Base-by-base conservation (phyloP, 345 rosid species). In the Dipteronia dyeriana region DNA sequence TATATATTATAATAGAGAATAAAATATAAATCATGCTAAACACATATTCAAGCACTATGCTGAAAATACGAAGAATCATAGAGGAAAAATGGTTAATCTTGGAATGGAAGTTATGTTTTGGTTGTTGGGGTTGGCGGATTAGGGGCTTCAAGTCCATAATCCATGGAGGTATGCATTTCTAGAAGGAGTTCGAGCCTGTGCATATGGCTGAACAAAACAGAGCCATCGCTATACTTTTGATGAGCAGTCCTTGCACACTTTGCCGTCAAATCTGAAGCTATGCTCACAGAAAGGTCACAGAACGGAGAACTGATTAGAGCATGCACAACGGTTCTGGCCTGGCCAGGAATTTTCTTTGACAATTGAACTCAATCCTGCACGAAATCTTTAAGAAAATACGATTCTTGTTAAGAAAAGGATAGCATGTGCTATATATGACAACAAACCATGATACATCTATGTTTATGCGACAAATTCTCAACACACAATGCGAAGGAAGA, bases 191-290 rank as follows among this genome's bases (percentile, higher is more conserved):
- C 9, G n/a, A n/a, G 23, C 19, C 54, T 49, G 45, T 13, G 54
- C 3, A 49, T 4, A 49, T 49, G 14, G 3, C 54, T 5, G 54
- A 49, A 49, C 54, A 49, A 49, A 49, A 13, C n/a, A 17, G 61
- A 17, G 61, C 11, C 61, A 7, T 56, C 26, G 66, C 59, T 76
- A 53, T 76, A 56, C 41, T 4, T 53, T 77, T 66, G 47, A 25
- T 41, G 56, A 59, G 71, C 66, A 25, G 60, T 65, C 4, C 23
- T 79, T 31, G 38, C 68, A 3, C 68, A 45, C 67, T 20, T 43
- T 5, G 3, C 31, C 13, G 59, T 63, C 60, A 34, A 39, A 62
- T 26, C 9, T 47, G 65, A 34, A 47, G 43, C 39, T 38, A 65
- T 51, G 20, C 11, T 31, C 49, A 60, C 31, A 60, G 56, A 51